These are phyloP conservation scores for Fusarium sp. DNA, from an alignment of 2,329 filamentous ascomycete species.

Conservation along the genomic window DNA sequence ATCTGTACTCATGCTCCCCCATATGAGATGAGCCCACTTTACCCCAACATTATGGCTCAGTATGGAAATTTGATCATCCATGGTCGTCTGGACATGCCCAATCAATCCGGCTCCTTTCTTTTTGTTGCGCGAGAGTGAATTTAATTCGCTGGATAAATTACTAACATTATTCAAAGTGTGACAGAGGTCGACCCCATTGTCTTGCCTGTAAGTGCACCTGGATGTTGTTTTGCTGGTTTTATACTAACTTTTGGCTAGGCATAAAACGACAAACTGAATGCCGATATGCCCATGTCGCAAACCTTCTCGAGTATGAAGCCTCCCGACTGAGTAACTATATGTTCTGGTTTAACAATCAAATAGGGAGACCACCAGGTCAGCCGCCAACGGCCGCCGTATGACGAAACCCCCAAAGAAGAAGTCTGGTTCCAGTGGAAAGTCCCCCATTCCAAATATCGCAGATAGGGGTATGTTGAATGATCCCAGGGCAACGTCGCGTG, in stretches of 20 bases:
- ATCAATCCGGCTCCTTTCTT: neutral
- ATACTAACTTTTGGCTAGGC: slow-evolving; percentile 56
- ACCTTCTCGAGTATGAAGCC: slow-evolving; percentile 73
- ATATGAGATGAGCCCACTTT: slow-evolving; percentile 31
- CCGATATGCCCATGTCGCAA: slow-evolving; percentile 79
- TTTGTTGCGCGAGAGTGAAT: neutral
- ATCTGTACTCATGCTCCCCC: neutral
- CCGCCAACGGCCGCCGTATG: slow-evolving; percentile 63
- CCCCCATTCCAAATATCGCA: slow-evolving; percentile 63
- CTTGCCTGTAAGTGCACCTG: slow-evolving; percentile 64
- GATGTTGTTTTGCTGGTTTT: neutral
- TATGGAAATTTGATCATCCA: neutral
- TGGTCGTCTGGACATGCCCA: neutral
- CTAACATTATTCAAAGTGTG: slow-evolving; percentile 65
- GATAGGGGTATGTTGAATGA: slow-evolving; percentile 60
- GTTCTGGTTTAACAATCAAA: slow-evolving; percentile 21
- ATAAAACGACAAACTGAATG: slow-evolving; percentile 81
- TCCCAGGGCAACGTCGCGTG: slow-evolving; percentile 56
- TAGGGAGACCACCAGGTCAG: slow-evolving; percentile 67
- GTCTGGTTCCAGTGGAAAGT: slow-evolving; percentile 49
- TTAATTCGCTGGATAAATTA: neutral
- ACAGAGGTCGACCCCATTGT: slow-evolving; percentile 75
- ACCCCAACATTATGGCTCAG: neutral
- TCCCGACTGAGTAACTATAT: neutral
- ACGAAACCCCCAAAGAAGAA: slow-evolving; percentile 67